Conservation (phyloP, 805 yeast species). For the Candida sphagnicola region DNA sequence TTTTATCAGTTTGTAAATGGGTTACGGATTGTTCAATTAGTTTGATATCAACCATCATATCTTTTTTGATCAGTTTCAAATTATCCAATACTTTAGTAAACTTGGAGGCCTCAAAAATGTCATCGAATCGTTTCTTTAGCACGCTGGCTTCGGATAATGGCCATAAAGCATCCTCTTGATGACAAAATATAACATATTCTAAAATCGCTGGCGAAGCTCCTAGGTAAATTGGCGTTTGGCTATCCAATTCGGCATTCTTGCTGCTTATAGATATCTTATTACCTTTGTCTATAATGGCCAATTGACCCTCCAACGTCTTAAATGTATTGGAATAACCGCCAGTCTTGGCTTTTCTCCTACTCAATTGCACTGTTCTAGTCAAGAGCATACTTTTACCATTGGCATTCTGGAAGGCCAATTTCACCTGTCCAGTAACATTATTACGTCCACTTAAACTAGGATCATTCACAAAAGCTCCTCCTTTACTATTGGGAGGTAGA, state of each 20-base stretch:
- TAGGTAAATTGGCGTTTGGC: constrained; percentile 71
- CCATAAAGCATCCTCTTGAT: constrained; percentile 96
- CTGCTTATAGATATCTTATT: constrained; percentile 74
- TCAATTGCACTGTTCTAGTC: constrained; percentile 78
- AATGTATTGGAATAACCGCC: constrained; percentile 46
- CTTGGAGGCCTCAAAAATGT: constrained; percentile 91
- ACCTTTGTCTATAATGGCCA: constrained; percentile 61
- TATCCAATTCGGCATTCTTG: constrained; percentile 79
- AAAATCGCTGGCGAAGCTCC: constrained; percentile 88
- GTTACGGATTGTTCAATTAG: constrained; percentile 74
- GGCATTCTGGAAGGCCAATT: constrained; percentile 74
- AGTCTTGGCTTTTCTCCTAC: constrained; percentile 44
- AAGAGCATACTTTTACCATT: constrained; percentile 77
- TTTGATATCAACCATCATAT: constrained; percentile 69
- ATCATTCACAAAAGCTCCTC: constrained; percentile 95
- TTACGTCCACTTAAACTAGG: constrained; percentile 75
- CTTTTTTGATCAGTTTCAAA: constrained; percentile 72
- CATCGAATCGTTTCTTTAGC: constrained; percentile 90
- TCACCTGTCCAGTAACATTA: constrained; percentile 85
- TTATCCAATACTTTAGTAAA: constrained; percentile 87
- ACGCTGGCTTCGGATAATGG: constrained; percentile 89
- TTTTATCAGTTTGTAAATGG: constrained; percentile 69
- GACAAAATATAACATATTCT: constrained; percentile 93
- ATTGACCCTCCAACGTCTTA: constrained; percentile 88
- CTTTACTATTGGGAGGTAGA: constrained; percentile 91